Percentiles rank a stretch among this genome's conserved stretches.
Conservation (phyloP, 352 stramenopile genomes). For the Pythium rhizo-oryzae region DNA sequence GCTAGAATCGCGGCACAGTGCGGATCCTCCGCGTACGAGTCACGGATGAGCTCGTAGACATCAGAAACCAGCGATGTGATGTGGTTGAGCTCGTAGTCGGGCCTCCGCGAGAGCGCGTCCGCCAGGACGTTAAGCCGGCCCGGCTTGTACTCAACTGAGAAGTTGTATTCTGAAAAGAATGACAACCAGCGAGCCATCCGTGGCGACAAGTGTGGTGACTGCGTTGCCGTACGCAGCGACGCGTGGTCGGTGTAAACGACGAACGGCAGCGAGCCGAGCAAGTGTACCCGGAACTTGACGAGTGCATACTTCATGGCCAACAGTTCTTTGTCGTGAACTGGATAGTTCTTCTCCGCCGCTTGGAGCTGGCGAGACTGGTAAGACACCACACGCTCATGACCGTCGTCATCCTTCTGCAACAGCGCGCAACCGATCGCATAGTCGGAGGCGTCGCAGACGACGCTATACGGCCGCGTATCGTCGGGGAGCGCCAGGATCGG, state of each 20-base stretch:
- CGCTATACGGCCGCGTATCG: conserved; percentile 16
- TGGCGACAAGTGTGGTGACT: conserved; percentile 5
- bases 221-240: not conserved
- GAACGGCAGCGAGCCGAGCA: too few species aligned
- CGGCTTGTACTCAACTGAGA: conserved; percentile 4
- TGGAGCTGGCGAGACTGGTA: conserved; percentile 12
- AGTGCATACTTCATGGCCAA: conserved; percentile 18
- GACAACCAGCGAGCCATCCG: conserved; percentile 7
- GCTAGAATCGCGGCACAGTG: not conserved
- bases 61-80: conserved; percentile 3
- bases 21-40: not conserved
- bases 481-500: conserved; percentile 16
- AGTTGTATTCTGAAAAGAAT: conserved; percentile 18
- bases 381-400: not conserved
- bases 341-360: conserved; percentile 8
- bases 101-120: conserved; percentile 4
- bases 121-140: conserved; percentile 5
- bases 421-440: conserved; percentile 13
- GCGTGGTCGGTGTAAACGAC: too few species aligned
- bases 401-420: not conserved
- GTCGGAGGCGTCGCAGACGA: conserved; percentile 12
- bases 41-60: conserved; percentile 3
- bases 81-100: conserved; percentile 5
- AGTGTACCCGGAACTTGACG: conserved; percentile 8
- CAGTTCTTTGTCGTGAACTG: conserved; percentile 14